Base-by-base conservation (phyloP, 1,284 basidiomycete genomes). In the Marasmius oreades region DNA sequence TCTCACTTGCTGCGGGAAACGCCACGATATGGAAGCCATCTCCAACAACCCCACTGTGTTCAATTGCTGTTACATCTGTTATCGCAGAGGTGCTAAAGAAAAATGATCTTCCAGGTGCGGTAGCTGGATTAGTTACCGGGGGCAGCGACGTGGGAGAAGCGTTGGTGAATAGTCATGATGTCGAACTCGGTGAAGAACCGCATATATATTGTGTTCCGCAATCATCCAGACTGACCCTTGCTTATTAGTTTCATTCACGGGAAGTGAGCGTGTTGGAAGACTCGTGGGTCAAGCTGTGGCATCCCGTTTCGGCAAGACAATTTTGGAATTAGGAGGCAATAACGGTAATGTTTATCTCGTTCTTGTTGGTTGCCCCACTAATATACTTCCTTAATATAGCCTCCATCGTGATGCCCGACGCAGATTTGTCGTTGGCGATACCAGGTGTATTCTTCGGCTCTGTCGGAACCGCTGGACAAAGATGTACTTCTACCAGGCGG, bases 1-100 rank as follows among this genome's bases (percentile, higher is more conserved):
- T 98, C 28, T 93, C 93, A 1, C 77, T 98, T 55, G 89, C 92
- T 1, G 91, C 93, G 34, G 95, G 94, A 7, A 98, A 98, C 70
- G 86, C 93, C 1, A 95, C 93, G 0, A 75, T 98, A 46, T 98
- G 95, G 95, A 98, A 98, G 70, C 95, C 95, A 1, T 90, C 93
- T 0, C 92, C 90, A 0, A 91, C 84, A 3, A 98, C 95, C 0
- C 90, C 95, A 1, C 74, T 96, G 44, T 93, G 85, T 67, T 81
- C 93, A 11, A 91, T 98, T 56, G 95, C 95, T 0, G 84, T 93
- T 12, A 95, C 92, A 33, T 88, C 86, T 67, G 91, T 98, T 62
- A 78, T 98, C 44, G 78, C 90, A 18, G 71, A 77, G 24, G 90
- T 98, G 10, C 76, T 98, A 53, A 89, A 95, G 72, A 78, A 74